Base-by-base conservation (phyloP, 805 yeast genomes). In the Kluyveromyces nonfermentans region DNA sequence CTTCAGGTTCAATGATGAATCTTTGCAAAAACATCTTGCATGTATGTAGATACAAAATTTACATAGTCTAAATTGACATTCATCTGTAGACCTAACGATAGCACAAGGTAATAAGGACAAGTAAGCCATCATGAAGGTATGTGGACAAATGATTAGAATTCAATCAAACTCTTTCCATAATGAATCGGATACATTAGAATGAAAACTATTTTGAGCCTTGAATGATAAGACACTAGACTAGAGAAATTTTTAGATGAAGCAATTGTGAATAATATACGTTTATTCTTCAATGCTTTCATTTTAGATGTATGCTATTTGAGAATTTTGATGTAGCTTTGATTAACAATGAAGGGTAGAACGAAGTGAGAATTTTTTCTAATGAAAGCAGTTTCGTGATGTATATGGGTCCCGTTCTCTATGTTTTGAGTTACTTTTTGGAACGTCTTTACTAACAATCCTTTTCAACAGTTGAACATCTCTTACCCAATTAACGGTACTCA, bases 401-500 rank as follows among this genome's bases (percentile, higher is more conserved):
- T 22, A 32, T 20, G 31, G 33, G 17, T 10, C n/a, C n/a, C 30
- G 30, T 25, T 25, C 30, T 25, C 18, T 15, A 36, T 21, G 18
- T n/a, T 37, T 17, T 10, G 34, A 32, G 17, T 28, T 22, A 21
- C 39, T 10, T 25, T 25, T 25, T 25, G 12, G 30, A 25, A 25
- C 12, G 14, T 14, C 12, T 35, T 20, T 56, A 50, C 53, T 56
- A 55, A 54, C 60, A 45, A 40, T 33, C 37, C 44, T 39, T 53
- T 46, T 30, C 32, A 46, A 44, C 57, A 89, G 97, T 89, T 93
- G 75, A 93, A 93, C 84, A 90, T 93, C 77, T 85, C 99, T 71
- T 93, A 85, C 82, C 99, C 99, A 78, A 90, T 96, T 74, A 94
- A 93, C 86, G 98, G 98, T 82, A 84, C 98, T 67, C 97, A 93